Evolutionary conservation across 257 asterid species (phyloP), one percentile per base, ranked within the genome.

Genomic region (Paraleonurus japonicus): DNA sequence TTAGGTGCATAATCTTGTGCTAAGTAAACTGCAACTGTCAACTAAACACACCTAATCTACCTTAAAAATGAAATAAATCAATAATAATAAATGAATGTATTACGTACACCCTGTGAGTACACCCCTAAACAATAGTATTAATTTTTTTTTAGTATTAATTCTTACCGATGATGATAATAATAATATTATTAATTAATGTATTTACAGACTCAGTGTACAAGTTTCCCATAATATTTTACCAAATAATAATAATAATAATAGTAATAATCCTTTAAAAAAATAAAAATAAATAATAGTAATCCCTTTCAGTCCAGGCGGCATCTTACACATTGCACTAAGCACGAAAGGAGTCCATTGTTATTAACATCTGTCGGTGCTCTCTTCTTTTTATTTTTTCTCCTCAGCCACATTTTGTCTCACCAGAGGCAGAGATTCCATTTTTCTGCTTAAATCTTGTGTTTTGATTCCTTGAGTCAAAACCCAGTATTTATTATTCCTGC

Each of bases 331-430:
- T 48, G 20, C 23, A 19, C 60, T 10, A 35, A 7, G 43, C 12
- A 35, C 12, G 43, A 12, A 7, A 4, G 6, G 20, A 45, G 53
- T 47, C 17, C 68, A 23, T 68, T 15, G 66, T 37, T 65, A 41
- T 20, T 22, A 47, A n/a, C 75, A 28, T 53, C 63, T 79, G 88
- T 83, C 88, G 87, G 91, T 81, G 84, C 73, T 33, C 30, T 33
- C 33, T 12, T n/a, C n/a, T n/a, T n/a, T n/a, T n/a, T n/a, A n/a
- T 37, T 57, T 75, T 28, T 7, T 16, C 33, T 58, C 67, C 35
- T 57, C 43, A n/a, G 4, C 66, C 13, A 23, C 67, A 54, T 74
- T 69, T 62, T 13, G 33, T 62, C 50, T 23, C 64, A 19, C 63
- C 61, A 41, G 61, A 60, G 37, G 50, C 61, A 41, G 61, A 60